Evolutionary conservation across 257 asterid species (phyloP).

Genomic region (Primulina huaijiensis): DNA sequence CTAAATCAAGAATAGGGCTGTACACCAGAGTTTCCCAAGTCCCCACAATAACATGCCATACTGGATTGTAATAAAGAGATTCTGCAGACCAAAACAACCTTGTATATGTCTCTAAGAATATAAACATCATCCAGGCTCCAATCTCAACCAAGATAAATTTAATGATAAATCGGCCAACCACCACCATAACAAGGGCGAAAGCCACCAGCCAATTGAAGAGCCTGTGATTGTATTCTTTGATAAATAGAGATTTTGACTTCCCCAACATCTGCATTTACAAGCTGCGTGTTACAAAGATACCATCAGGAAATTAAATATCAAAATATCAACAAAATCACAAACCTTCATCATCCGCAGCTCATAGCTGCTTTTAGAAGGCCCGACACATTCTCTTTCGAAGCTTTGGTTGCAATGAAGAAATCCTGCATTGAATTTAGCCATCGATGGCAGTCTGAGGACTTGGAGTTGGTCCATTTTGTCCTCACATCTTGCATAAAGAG

Average conservation of each 20-base stretch:
- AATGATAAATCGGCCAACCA: conserved; percentile 81
- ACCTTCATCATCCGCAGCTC: conserved; percentile 94
- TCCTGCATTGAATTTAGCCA: conserved; percentile 97
- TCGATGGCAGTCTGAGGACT: conserved; percentile 90
- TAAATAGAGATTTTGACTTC: conserved; percentile 79
- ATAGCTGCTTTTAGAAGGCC: conserved; percentile 80
- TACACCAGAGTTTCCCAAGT: conserved; percentile 92
- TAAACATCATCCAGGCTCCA: conserved; percentile 92
- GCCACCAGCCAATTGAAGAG: conserved; percentile 97
- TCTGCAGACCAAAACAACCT: conserved; percentile 98
- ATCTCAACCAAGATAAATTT: conserved; percentile 79
- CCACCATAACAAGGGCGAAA: conserved; percentile 92
- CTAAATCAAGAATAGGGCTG: conserved; percentile 91
- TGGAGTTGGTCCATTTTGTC: conserved; percentile 97
- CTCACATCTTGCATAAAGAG: conserved; percentile 71
- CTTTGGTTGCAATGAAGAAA: conserved; percentile 88
- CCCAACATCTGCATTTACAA: conserved; percentile 78
- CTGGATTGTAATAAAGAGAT: conserved; percentile 92
- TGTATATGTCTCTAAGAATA: conserved; percentile 92
- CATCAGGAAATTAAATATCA: not conserved
- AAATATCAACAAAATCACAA: conserved; percentile 4
- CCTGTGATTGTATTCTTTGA: conserved; percentile 91
- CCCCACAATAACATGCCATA: conserved; percentile 78
- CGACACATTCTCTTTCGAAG: conserved; percentile 77
- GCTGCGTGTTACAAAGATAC: conserved; percentile 8